Conservation (phyloP, 1,139 yeast species). For the Geotrichum siamense region DNA sequence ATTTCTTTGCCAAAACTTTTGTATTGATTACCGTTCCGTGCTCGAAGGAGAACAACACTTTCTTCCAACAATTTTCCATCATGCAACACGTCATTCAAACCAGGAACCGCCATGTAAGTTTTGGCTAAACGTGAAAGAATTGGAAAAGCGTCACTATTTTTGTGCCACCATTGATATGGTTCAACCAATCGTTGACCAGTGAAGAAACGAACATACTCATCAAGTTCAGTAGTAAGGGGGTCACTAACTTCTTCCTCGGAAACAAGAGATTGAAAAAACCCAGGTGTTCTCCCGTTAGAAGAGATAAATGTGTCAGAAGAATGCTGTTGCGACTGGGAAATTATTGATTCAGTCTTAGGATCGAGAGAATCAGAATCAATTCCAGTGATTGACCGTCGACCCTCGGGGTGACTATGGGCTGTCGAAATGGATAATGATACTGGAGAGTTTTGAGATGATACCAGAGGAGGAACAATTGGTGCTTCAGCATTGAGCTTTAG, state of each 20-base stretch:
- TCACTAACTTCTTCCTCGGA: constrained; percentile 15
- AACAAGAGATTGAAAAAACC: constrained; percentile 18
- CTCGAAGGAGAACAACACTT: constrained; percentile 16
- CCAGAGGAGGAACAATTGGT: not conserved
- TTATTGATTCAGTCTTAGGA: not conserved
- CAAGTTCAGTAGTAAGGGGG: constrained; percentile 13
- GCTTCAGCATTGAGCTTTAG: constrained; percentile 8
- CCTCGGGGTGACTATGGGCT: too few relatives aligned
- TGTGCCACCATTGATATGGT: constrained; percentile 19
- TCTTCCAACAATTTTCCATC: constrained; percentile 18
- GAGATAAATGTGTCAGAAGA: constrained; percentile 1
- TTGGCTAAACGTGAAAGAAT: constrained; percentile 13
- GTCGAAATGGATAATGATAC: too few relatives aligned
- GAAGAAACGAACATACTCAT: constrained; percentile 15
- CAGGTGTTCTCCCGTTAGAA: constrained; percentile 10
- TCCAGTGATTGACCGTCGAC: too few relatives aligned
- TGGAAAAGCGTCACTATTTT: constrained; percentile 17
- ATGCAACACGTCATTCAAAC: constrained; percentile 19
- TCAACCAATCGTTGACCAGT: constrained; percentile 18
- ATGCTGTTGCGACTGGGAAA: not conserved
- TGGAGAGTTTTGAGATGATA: not conserved
- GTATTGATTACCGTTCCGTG: constrained; percentile 14
- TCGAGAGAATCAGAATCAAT: not conserved
- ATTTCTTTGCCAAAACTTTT: constrained; percentile 18
- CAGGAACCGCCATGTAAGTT: constrained; percentile 19